Conservation (phyloP, 169 alveolate species). For the Cryptosporidium muris region DNA sequence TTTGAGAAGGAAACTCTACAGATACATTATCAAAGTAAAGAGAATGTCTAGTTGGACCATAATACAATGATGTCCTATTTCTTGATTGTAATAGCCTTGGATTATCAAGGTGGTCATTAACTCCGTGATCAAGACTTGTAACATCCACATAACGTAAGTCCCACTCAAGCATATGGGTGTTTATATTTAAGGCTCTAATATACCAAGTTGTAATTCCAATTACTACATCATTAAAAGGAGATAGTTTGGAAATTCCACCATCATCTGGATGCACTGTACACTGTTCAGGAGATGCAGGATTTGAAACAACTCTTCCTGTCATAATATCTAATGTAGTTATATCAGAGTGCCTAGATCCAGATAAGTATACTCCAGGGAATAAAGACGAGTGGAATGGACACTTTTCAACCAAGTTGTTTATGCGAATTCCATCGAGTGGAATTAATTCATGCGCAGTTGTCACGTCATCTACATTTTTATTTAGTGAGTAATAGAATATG, state of each 20-base stretch:
- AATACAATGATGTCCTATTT: conserved; percentile 1
- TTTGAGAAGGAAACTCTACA: conserved; percentile 8
- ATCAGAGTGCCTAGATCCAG: conserved; percentile 62
- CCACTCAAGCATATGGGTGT: conserved; percentile 42
- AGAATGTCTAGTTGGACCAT: conserved; percentile 55
- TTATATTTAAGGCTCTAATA: conserved; percentile 17
- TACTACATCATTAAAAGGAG: conserved; percentile 9
- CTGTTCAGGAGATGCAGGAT: conserved; percentile 54
- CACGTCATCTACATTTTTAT: not conserved
- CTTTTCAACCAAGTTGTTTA: conserved; percentile 43
- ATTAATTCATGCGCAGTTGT: conserved; percentile 24
- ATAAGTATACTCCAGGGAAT: conserved; percentile 58
- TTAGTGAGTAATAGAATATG: conserved; percentile 18
- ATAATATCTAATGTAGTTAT: conserved; percentile 35
- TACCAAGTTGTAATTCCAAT: conserved; percentile 60
- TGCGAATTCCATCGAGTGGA: conserved; percentile 35
- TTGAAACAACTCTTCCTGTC: conserved; percentile 57
- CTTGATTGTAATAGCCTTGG: not conserved
- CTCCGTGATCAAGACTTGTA: conserved; percentile 7
- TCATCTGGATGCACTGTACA: conserved; percentile 36
- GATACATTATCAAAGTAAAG: conserved; percentile 15
- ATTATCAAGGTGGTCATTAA: not conserved
- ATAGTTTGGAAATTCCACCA: not conserved
- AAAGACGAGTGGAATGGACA: conserved; percentile 65
- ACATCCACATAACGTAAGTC: conserved; percentile 37